Evolutionary conservation across 73 alveolate species (phyloP).

Genomic region (Diophrys appendiculata): DNA sequence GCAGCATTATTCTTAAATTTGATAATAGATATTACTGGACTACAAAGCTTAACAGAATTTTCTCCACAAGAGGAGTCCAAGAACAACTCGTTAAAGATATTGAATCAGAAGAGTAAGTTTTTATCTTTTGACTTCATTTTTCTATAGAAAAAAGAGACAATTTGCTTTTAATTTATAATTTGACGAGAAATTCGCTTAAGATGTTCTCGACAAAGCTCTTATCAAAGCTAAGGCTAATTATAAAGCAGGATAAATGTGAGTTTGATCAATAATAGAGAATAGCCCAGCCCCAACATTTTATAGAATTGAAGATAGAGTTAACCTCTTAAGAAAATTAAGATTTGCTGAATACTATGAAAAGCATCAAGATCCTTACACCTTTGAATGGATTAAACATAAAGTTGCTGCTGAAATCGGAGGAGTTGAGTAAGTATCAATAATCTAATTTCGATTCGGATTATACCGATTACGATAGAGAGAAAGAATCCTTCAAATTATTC

Average conservation of each 20-base stretch:
- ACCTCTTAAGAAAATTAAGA: constrained; percentile 19
- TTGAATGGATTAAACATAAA: constrained; percentile 52
- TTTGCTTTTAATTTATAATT: no score
- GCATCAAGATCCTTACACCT: constrained; percentile 39
- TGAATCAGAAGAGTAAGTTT: no score
- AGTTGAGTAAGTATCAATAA: constrained; percentile 35
- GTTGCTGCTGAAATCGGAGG: constrained; percentile 68
- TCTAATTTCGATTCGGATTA: background rate
- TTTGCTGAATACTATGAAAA: constrained; percentile 38
- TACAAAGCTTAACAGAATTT: no score
- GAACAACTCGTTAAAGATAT: no score
- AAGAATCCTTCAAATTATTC: constrained; percentile 24
- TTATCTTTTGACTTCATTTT: no score
- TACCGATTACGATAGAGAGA: constrained; percentile 16
- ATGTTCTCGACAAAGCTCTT: constrained; percentile 50
- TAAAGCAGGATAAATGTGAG: background rate
- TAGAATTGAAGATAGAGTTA: constrained; percentile 27
- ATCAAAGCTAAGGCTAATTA: constrained; percentile 30
- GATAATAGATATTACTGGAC: no score
- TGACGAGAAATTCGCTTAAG: constrained; percentile 26
- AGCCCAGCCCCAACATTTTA: constrained; percentile 52
- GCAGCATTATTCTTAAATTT: no score
- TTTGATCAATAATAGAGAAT: background rate
- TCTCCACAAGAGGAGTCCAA: no score
- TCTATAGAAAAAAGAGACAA: no score